Base-by-base conservation (phyloP, 1,139 yeast genomes). In the Sugiyamaella pinicola region DNA sequence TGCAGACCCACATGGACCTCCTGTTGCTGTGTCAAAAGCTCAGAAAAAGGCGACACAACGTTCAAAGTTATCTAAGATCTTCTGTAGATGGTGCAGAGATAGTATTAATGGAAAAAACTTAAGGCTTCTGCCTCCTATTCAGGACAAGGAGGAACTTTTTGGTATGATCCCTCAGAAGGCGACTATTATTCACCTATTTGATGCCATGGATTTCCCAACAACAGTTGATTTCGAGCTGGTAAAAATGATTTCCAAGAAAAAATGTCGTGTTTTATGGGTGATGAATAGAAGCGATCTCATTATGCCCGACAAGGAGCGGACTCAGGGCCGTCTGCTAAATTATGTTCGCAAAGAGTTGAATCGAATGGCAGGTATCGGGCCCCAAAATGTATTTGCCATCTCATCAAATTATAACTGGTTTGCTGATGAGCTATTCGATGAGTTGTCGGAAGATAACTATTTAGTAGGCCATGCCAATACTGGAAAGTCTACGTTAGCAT, bases 401-500 rank as follows among this genome's bases (percentile, higher is more conserved):
- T 81, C 86, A 46, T 80, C 83, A 0, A 66, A 69, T 15, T 72
- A 70, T 33, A 72, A 74, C 34, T 84, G 90, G 91, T 78, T 80
- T 44, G 62, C 79, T 4, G 68, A 70, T 5, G 63, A 65, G 1
- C 59, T 80, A 19, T 63, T 64, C 26, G 52, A 68, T 1, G 59
- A 65, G 9, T 65, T 81, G 22, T 75, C 80, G 0, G 63, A 70
- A 6, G 74, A 74, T 21, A 75, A 82, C 24, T 85, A 81, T 63
- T 67, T 89, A 33, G 72, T 88, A 10, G 96, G 97, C 1, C 77
- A 78, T 58, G 82, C 87, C 8, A 88, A 88, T 64, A 76, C 82
- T 13, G 97, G 97, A 0, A 89, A 89, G 66, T 82, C 95, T 1
- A 75, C 85, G 0, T 64, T 89, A 24, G 63, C 60, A 3, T 41